Conservation (phyloP, 2,329 filamentous ascomycete genomes). For the Paraconiothyrium sp. region DNA sequence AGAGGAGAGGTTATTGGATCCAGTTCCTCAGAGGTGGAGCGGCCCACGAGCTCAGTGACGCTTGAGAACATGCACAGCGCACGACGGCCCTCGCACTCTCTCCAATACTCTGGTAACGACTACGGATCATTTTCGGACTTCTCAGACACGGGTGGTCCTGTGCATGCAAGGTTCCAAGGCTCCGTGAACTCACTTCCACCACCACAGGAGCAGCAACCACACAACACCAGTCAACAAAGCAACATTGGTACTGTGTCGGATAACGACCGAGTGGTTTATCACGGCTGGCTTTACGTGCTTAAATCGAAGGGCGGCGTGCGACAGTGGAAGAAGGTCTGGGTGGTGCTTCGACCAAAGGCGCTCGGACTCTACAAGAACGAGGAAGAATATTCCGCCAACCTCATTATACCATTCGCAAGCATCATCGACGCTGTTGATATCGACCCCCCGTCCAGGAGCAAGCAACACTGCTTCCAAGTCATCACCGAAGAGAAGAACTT, state of each 20-base stretch:
- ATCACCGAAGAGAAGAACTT: conserved; percentile 85
- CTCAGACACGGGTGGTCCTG: conserved; percentile 70
- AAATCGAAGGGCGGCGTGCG: conserved; percentile 84
- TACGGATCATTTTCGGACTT: conserved; percentile 86
- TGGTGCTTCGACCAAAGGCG: conserved; percentile 84
- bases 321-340: conserved; percentile 96
- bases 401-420: conserved; percentile 79
- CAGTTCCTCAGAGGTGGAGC: conserved; percentile 58
- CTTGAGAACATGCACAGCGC: conserved; percentile 48
- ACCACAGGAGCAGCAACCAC: conserved; percentile 36
- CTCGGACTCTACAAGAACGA: conserved; percentile 94
- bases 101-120: conserved; percentile 71
- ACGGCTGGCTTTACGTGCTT: conserved; percentile 87
- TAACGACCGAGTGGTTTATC: conserved; percentile 89
- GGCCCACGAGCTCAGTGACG: conserved; percentile 36
- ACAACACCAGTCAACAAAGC: conserved; percentile 72
- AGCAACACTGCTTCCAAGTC: conserved; percentile 87
- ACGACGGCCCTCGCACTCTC: conserved; percentile 68
- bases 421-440: conserved; percentile 94
- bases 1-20: conserved; percentile 45
- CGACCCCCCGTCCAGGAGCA: conserved; percentile 84
- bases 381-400: conserved; percentile 84
- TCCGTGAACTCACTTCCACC: conserved; percentile 57
- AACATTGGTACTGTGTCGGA: conserved; percentile 61
- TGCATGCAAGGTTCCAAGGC: conserved; percentile 57